These are phyloP conservation scores for Chytriomyces sp. DNA, from an alignment of 192 early-diverging fungal genomes.

Conservation along the genomic window DNA sequence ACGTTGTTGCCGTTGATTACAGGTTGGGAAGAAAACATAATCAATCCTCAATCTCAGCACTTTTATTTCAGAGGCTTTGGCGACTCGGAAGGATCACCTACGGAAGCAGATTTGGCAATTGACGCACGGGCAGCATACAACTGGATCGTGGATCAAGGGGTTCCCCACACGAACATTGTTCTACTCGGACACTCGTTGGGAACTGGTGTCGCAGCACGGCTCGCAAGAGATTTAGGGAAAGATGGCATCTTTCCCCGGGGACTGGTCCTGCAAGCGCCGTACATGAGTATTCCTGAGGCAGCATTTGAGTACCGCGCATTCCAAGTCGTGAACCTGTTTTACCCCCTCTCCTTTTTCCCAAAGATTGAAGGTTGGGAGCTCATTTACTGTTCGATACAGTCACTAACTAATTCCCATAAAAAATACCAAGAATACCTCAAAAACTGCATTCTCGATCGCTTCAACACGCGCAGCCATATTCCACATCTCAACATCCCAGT, in stretches of 20 bases:
- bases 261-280: conserved; percentile 51
- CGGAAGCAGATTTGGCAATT: conserved; percentile 42
- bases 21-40: background rate
- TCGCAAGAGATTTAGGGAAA: conserved; percentile 41
- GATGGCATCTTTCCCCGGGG: conserved; percentile 40
- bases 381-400: background rate
- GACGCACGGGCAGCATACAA: conserved; percentile 53
- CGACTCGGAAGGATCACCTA: conserved; percentile 51
- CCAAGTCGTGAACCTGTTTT: conserved; percentile 21
- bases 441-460: conserved; percentile 42
- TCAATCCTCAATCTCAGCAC: background rate
- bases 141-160: conserved; percentile 47
- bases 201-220: conserved; percentile 43
- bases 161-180: conserved; percentile 45
- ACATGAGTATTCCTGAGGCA: conserved; percentile 53
- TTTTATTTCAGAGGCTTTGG: conserved; percentile 53
- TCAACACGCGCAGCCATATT: conserved; percentile 44
- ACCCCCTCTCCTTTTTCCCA: conserved; percentile 19
- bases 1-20: conserved; percentile 61
- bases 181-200: conserved; percentile 57
- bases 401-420: conserved; percentile 25
- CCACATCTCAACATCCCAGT: conserved; percentile 40
- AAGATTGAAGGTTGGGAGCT: conserved; percentile 17
- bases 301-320: conserved; percentile 45
- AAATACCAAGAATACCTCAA: conserved; percentile 41